Evolutionary conservation across 2,329 filamentous ascomycete species (phyloP), one percentile per base, ranked within the genome.

Genomic region (Exserohilum rostratum): DNA sequence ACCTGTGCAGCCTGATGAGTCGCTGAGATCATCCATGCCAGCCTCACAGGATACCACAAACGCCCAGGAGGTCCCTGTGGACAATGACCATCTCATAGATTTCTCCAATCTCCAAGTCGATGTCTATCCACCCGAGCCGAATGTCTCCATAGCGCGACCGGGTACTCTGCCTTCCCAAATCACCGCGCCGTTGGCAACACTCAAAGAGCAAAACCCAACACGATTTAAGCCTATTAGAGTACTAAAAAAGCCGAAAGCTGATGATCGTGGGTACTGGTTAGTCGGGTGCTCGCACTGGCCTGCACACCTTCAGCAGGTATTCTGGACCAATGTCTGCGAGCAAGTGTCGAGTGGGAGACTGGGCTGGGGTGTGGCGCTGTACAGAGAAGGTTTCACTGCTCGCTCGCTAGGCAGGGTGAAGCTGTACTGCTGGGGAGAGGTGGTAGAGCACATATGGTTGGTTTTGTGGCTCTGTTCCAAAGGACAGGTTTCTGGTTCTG

Each of bases 261-360:
- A 88, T 33, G 91, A 96, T 71, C 82, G 93, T 13, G 93, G 92
- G 0, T 87, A 90, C 73, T 97, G 93, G 93, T 72, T 80, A 2
- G 66, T 96, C 4, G 78, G 86, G 59, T 86, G 83, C 61, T 68
- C 74, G 0, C 46, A 62, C 1, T 91, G 88, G 88, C 68, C 76
- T 0, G 47, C 68, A 0, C 71, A 75, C 0, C 66, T 81, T 3
- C 82, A 84, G 45, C 70, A 78, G 13, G 76, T 80, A 2, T 81
- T 86, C 6, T 93, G 90, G 89, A 72, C 76, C 0, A 87, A 83
- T 46, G 75, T 92, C 20, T 78, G 78, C 5, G 82, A 86, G 13
- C 84, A 85, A 44, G 76, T 96, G 30, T 77, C 77, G 5, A 79
- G 78, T 22, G 86, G 86, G 0, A 76, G 79, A 18, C 82, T 84